A percentile compares a stretch with the other conserved stretches of the same genome.
Evolutionary conservation across 2,329 filamentous ascomycete genomes (phyloP).

Genomic region (Cercospora sp.): DNA sequence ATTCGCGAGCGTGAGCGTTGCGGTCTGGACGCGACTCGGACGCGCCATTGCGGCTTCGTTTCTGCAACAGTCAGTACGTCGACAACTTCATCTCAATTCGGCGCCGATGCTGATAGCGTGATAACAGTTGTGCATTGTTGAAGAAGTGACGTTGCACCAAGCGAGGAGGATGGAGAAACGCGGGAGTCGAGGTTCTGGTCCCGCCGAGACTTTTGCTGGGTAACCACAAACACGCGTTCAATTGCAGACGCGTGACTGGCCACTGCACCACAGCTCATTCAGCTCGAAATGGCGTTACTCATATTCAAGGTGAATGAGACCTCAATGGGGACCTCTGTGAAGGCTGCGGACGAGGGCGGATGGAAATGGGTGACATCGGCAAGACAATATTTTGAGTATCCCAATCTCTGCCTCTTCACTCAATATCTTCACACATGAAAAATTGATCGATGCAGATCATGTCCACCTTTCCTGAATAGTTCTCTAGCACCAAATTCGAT

Average conservation of each 20-base stretch:
- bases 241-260: not conserved
- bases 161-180: not conserved
- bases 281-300: not conserved
- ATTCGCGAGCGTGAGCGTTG: conserved; percentile 61
- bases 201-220: not conserved
- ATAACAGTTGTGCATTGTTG: not conserved
- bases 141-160: not conserved
- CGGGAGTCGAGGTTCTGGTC: not conserved
- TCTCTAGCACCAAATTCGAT: not conserved
- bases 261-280: not conserved
- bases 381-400: not conserved
- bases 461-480: too few species aligned
- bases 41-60: conserved; percentile 24
- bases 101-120: not conserved
- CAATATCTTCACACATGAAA: not conserved
- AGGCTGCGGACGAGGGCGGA: not conserved
- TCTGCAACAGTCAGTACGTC: not conserved
- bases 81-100: not conserved
- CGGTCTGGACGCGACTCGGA: conserved; percentile 45
- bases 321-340: not conserved
- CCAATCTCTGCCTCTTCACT: not conserved
- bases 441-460: not conserved
- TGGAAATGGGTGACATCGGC: not conserved
- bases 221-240: not conserved
- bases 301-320: not conserved